Conservation (phyloP, 1,139 yeast genomes). For the Candida sp. region DNA sequence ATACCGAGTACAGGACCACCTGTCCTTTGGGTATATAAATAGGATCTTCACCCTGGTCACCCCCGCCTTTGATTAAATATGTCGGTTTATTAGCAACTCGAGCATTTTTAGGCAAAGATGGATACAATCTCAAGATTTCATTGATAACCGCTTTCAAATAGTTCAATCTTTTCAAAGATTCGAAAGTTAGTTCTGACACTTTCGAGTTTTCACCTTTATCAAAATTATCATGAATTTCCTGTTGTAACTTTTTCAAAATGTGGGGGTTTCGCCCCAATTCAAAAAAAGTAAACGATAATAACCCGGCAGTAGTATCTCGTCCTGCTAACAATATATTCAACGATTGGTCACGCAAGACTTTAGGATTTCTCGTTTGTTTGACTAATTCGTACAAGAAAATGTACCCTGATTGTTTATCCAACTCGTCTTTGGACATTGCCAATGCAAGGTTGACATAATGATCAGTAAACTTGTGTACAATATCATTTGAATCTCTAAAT, state of each 20-base stretch:
- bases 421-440: slow-evolving; percentile 22
- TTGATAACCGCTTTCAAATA: slow-evolving; percentile 47
- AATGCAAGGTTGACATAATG: slow-evolving; percentile 27
- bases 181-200: slow-evolving; percentile 32
- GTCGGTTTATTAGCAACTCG: slow-evolving; percentile 44
- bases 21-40: slow-evolving; percentile 41
- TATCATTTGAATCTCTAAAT: slow-evolving; percentile 25
- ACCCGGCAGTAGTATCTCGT: slow-evolving; percentile 57
- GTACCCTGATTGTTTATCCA: slow-evolving; percentile 37
- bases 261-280: slow-evolving; percentile 44
- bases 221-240: slow-evolving; percentile 30
- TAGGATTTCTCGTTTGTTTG: slow-evolving; percentile 48
- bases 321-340: slow-evolving; percentile 53
- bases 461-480: slow-evolving; percentile 32
- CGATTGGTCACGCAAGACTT: slow-evolving; percentile 47
- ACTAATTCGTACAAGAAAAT: slow-evolving; percentile 49
- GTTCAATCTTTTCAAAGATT: slow-evolving; percentile 45
- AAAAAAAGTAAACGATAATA: slow-evolving; percentile 45
- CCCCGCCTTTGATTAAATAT: slow-evolving; percentile 53
- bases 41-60: slow-evolving; percentile 41
- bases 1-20: slow-evolving; percentile 35
- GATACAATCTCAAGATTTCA: slow-evolving; percentile 50
- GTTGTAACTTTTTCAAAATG: slow-evolving; percentile 35
- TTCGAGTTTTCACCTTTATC: slow-evolving; percentile 25
- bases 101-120: slow-evolving; percentile 50